phyloP scores from a whole-genome alignment of 208 protist genomes.

The Trypanosoma congolense region DNA sequence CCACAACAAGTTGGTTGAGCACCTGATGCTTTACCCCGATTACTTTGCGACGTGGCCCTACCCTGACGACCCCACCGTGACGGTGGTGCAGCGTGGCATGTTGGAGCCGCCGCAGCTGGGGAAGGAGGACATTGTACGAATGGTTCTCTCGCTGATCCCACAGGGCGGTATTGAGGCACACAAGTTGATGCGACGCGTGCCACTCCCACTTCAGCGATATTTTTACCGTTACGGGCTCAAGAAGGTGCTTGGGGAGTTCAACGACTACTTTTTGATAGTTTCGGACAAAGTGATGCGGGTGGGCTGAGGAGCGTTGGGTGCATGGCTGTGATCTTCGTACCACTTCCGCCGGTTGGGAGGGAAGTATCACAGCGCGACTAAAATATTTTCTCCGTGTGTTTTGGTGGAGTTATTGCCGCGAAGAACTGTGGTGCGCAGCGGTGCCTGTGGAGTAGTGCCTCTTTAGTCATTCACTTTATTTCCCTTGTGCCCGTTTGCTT shows the following conservation, averaged over 20 bases:
- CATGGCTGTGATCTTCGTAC: constrained; percentile 3
- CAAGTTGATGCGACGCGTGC: constrained; percentile 50
- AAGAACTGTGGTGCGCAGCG: too few relatives aligned
- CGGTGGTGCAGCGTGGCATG: constrained; percentile 71
- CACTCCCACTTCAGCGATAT: constrained; percentile 72
- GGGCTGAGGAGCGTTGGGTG: constrained; percentile 16
- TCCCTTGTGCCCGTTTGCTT: too few relatives aligned
- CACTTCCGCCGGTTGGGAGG: neutral
- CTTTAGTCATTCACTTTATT: too few relatives aligned
- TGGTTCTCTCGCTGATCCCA: constrained; percentile 63
- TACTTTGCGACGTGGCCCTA: constrained; percentile 77
- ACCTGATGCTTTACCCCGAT: constrained; percentile 50
- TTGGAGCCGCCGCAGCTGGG: constrained; percentile 46
- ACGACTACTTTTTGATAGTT: constrained; percentile 53
- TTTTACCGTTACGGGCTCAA: constrained; percentile 71
- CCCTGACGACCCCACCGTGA: constrained; percentile 60
- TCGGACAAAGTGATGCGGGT: constrained; percentile 70
- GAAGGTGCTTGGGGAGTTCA: constrained; percentile 49
- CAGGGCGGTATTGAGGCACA: constrained; percentile 53
- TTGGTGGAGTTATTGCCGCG: too few relatives aligned
- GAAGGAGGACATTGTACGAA: constrained; percentile 47
- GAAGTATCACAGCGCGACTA: too few relatives aligned
- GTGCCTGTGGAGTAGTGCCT: too few relatives aligned
- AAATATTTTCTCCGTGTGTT: too few relatives aligned
- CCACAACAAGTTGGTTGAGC: constrained; percentile 28